Evolutionary conservation across 2,329 filamentous ascomycete species (phyloP), one percentile per base, ranked within the genome.

Genomic region (Penicillium sclerotigenum): DNA sequence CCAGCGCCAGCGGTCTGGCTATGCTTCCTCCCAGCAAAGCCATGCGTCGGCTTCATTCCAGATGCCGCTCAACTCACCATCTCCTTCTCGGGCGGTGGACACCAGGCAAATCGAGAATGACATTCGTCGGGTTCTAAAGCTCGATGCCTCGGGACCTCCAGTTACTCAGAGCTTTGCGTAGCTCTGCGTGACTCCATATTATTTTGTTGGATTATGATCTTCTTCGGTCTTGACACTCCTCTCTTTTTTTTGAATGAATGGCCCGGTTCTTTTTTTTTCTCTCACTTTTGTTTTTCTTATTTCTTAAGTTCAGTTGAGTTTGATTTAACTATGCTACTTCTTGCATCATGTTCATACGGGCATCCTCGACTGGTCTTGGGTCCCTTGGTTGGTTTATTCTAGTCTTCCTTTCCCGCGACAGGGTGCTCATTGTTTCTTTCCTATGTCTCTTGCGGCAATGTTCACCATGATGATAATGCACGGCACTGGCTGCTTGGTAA

Each of bases 91-190:
- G 41, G 62, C 69, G 26, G 45, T 69, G 26, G 76, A 77, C 57
- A 75, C 74, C 5, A 75, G 75, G 61, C 70, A 75, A 51, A 76
- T 80, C 64, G 78, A 80, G 61, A 77, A 79, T 65, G 76, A 80
- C 65, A 64, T 80, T 51, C 73, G 77, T 29, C 71, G 76, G 29
- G 77, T 80, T 31, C 60, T 80, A 65, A 80, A 80, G 55, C 67
- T 80, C 52, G 71, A 75, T 64, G 66, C 67, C 31, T 53, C 68
- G 24, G 63, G 66, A 22, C 64, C 73, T 36, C 56, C 67, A 4
- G 65, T 67, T 22, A 65, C 74, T 22, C 71, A 71, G 43, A 74
- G 72, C 54, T 71, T 68, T 5, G 33, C 43, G 0, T 48, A 51
- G 28, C 26, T 24, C 3, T 13, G 1, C 16, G 2, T 11, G 24